phyloP scores from a whole-genome alignment of 768 basidiomycete species.

The Exidia glandulosa region DNA sequence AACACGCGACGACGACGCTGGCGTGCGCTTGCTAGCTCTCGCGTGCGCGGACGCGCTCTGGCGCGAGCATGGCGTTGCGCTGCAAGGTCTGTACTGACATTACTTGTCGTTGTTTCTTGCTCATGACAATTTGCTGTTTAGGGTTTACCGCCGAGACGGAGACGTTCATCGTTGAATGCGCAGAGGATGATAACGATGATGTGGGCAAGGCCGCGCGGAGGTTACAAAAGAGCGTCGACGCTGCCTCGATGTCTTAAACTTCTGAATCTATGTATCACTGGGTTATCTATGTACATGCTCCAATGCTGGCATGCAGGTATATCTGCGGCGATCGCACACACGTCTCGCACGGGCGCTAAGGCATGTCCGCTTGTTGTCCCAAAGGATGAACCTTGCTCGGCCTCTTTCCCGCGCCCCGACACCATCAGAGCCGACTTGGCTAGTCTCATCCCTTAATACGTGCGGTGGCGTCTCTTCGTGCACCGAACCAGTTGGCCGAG shows the following conservation, averaged over 20 bases:
- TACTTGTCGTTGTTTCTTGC: background rate
- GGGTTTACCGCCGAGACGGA: constrained; percentile 73
- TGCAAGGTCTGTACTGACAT: constrained; percentile 43
- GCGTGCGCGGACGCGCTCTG: constrained; percentile 62
- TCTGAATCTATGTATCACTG: background rate
- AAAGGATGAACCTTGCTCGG: no score
- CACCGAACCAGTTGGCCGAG: no score
- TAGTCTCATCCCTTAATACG: no score
- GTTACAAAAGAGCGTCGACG: background rate
- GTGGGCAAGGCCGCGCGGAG: constrained; percentile 55
- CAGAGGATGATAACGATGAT: constrained; percentile 78
- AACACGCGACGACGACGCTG: constrained; percentile 72
- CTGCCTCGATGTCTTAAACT: background rate
- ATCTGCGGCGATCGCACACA: no score
- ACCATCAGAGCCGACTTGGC: no score
- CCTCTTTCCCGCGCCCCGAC: no score
- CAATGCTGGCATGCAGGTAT: no score
- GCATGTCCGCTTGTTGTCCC: no score
- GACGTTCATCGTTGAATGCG: constrained; percentile 78
- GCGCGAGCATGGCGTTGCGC: constrained; percentile 62
- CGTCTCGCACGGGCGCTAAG: no score
- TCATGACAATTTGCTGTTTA: constrained; percentile 16
- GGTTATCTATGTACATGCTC: no score
- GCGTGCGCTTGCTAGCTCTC: constrained; percentile 60
- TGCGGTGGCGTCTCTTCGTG: no score